A percentile compares a stretch with the other conserved stretches of the same genome.
These are phyloP conservation scores for Clonostachys solani DNA, from an alignment of 2,329 filamentous ascomycete genomes.

Conservation along the genomic window DNA sequence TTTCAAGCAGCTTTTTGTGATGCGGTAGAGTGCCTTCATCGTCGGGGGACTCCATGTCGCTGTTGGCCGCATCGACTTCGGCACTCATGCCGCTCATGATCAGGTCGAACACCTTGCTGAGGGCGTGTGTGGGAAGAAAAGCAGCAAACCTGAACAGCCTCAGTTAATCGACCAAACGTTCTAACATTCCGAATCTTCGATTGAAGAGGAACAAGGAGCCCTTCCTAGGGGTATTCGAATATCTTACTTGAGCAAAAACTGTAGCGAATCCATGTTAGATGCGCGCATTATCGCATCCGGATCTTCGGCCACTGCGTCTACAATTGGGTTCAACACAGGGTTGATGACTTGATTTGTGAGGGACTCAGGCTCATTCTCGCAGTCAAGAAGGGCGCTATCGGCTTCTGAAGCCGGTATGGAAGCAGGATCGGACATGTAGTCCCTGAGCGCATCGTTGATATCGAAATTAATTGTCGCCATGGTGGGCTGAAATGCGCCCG, in stretches of 20 bases:
- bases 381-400: constrained; percentile 77
- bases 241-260: constrained; percentile 94
- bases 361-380: constrained; percentile 85
- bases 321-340: constrained; percentile 81
- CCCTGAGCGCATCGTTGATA: constrained; percentile 93
- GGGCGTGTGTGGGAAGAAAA: constrained; percentile 71
- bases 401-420: constrained; percentile 83
- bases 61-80: constrained; percentile 79
- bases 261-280: constrained; percentile 83
- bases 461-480: constrained; percentile 85
- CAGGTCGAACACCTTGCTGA: constrained; percentile 91
- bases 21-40: constrained; percentile 83
- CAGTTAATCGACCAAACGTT: too few relatives aligned
- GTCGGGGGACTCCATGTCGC: constrained; percentile 79
- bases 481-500: constrained; percentile 15
- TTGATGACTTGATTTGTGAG: constrained; percentile 78
- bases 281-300: constrained; percentile 81
- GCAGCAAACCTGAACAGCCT: constrained; percentile 64
- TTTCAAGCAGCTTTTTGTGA: constrained; percentile 88
- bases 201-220: too few relatives aligned
- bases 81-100: constrained; percentile 81
- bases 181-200: too few relatives aligned
- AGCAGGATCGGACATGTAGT: constrained; percentile 90
- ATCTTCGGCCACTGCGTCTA: constrained; percentile 87
- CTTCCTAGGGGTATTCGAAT: constrained; percentile 21